Conservation (phyloP, 352 stramenopile genomes). For the Phytophthora cryptogea region DNA sequence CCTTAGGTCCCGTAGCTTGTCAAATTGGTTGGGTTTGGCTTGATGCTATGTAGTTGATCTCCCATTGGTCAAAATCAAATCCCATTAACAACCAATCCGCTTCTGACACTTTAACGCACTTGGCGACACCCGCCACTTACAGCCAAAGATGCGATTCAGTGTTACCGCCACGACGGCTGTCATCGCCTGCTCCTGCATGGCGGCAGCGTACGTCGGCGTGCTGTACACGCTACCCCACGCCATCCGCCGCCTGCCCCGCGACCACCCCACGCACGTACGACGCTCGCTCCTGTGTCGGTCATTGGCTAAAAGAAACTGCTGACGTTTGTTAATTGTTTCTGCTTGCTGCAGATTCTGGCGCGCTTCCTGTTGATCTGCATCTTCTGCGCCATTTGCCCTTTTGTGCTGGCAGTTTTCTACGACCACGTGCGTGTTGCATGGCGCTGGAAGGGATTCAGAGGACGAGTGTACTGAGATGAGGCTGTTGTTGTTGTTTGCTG, state of each 20-base stretch:
- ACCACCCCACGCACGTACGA: constrained; percentile 84
- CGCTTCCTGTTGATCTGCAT: constrained; percentile 90
- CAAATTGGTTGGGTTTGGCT: constrained; percentile 31
- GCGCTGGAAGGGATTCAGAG: background rate
- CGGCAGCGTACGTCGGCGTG: constrained; percentile 82
- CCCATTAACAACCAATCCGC: constrained; percentile 32
- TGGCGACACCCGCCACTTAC: constrained; percentile 1
- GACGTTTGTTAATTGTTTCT: constrained; percentile 6
- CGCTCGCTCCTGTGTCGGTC: background rate
- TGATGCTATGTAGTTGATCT: background rate
- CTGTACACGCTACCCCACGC: constrained; percentile 81
- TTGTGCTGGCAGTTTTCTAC: constrained; percentile 83
- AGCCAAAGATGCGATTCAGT: constrained; percentile 78
- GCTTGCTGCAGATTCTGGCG: constrained; percentile 67
- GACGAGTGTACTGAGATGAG: background rate
- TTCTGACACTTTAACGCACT: constrained; percentile 35
- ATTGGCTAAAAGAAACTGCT: background rate
- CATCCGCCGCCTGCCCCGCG: constrained; percentile 76
- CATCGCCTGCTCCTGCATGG: constrained; percentile 82
- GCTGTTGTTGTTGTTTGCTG: constrained; percentile 7
- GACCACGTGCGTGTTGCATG: constrained; percentile 58
- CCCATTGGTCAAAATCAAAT: constrained; percentile 25
- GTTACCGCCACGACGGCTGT: constrained; percentile 67
- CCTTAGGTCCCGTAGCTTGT: constrained; percentile 16
- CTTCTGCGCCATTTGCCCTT: constrained; percentile 82